These are phyloP conservation scores for Parasitella parasitica DNA, from an alignment of 371 early-diverging fungal species.

Conservation along the genomic window DNA sequence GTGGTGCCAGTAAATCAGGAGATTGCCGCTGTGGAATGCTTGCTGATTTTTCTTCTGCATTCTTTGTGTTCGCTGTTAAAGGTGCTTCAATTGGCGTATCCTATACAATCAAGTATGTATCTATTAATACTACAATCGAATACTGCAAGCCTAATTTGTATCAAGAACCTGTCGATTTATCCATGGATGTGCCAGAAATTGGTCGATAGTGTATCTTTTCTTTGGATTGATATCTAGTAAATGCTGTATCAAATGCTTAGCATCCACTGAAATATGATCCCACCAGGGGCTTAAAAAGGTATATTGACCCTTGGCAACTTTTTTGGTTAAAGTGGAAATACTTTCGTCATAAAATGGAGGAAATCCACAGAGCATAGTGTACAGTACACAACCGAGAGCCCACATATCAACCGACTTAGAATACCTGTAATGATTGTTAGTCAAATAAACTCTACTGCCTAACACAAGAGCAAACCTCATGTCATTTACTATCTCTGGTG, in stretches of 20 bases:
- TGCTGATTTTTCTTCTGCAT: background rate
- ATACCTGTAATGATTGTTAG: conserved; percentile 53
- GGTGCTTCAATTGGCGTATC: background rate
- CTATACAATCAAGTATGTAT: background rate
- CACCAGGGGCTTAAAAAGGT: conserved; percentile 86
- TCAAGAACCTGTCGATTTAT: conserved; percentile 25
- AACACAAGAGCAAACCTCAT: background rate
- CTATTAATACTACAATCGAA: background rate
- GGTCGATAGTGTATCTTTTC: conserved; percentile 79
- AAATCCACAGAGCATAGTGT: conserved; percentile 86
- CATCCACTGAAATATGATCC: conserved; percentile 77
- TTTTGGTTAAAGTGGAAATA: conserved; percentile 70
- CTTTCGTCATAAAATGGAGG: conserved; percentile 91
- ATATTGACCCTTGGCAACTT: conserved; percentile 76
- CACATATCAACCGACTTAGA: conserved; percentile 91
- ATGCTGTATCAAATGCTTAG: conserved; percentile 79
- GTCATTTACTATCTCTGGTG: conserved; percentile 87
- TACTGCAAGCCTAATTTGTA: no score
- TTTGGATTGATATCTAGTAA: conserved; percentile 83
- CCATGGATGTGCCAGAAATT: conserved; percentile 53
- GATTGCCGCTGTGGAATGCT: conserved; percentile 8
- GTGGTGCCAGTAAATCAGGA: conserved; percentile 16
- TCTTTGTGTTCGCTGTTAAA: background rate
- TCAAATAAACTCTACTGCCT: background rate
- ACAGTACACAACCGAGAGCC: conserved; percentile 92